A percentile compares a stretch with the other conserved stretches of the same genome.
phyloP scores from a whole-genome alignment of 177 flowering plant species.

The Telopea speciosissima region DNA sequence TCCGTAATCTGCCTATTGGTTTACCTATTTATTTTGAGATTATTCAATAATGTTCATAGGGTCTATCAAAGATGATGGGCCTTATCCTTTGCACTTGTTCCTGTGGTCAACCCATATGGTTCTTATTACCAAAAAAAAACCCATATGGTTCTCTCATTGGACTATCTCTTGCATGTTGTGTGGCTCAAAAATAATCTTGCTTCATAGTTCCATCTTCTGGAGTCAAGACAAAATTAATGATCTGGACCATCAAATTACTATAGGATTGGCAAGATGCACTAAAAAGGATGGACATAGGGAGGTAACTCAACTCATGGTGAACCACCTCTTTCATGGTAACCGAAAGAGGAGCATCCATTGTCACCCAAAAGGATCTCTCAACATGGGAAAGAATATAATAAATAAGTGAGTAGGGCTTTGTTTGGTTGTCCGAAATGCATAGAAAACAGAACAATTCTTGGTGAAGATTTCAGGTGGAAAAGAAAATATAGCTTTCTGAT shows the following conservation, averaged over 20 bases:
- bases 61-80: not conserved
- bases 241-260: not conserved
- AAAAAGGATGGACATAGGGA: not conserved
- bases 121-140: too few relatives aligned
- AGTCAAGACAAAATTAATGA: not conserved
- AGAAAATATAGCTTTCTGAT: too few relatives aligned
- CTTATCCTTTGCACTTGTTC: not conserved
- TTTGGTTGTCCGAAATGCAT: too few relatives aligned
- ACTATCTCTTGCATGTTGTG: not conserved
- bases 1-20: not conserved
- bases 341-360: not conserved
- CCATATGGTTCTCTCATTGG: not conserved
- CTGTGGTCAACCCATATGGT: not conserved
- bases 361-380: not conserved
- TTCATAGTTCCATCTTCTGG: not conserved
- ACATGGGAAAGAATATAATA: too few relatives aligned
- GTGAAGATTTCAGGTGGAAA: not conserved
- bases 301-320: not conserved
- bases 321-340: too few relatives aligned
- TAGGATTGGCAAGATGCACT: not conserved
- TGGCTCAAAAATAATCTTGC: not conserved
- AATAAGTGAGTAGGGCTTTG: too few relatives aligned
- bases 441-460: not conserved
- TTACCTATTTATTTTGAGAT: not conserved
- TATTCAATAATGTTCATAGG: not conserved